Percentiles rank a stretch among this genome's conserved stretches.
Conservation (phyloP, 257 asterid genomes). For the Gentiana macrophylla region DNA sequence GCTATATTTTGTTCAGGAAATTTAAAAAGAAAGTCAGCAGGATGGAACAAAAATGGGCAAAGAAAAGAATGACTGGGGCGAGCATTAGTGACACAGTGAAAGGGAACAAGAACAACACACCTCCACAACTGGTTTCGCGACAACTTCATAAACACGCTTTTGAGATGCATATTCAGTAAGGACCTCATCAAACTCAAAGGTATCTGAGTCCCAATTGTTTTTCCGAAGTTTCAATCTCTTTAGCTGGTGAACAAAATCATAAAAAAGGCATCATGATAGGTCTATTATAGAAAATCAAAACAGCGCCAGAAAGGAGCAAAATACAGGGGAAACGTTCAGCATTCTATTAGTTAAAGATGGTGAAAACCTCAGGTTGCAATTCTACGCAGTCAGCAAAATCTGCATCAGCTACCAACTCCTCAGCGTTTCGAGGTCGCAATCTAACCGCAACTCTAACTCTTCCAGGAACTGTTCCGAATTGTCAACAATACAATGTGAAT, state of each 20-base stretch:
- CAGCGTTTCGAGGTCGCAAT: conserved; percentile 87
- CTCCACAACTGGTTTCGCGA: conserved; percentile 99
- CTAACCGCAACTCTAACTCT: conserved; percentile 96
- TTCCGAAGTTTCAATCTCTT: conserved; percentile 92
- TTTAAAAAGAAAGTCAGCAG: no score
- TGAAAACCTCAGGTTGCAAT: conserved; percentile 81
- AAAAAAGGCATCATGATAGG: conserved; percentile 10
- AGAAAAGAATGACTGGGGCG: neutral
- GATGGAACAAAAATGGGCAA: neutral
- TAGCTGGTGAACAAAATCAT: conserved; percentile 38
- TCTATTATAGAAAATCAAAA: conserved; percentile 6
- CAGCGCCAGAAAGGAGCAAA: conserved; percentile 7
- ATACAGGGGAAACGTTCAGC: neutral
- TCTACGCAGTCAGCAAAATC: conserved; percentile 99
- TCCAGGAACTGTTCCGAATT: conserved; percentile 49
- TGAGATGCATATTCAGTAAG: conserved; percentile 94
- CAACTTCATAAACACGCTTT: conserved; percentile 96
- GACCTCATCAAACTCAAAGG: conserved; percentile 93
- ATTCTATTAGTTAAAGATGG: neutral
- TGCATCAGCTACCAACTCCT: conserved; percentile 92
- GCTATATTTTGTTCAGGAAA: no score
- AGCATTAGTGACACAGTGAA: neutral
- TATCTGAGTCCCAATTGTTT: conserved; percentile 98
- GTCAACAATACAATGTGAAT: neutral
- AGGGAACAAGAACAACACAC: conserved; percentile 29